Conservation (phyloP, 805 yeast species). For the Ogataea ganodermae region DNA sequence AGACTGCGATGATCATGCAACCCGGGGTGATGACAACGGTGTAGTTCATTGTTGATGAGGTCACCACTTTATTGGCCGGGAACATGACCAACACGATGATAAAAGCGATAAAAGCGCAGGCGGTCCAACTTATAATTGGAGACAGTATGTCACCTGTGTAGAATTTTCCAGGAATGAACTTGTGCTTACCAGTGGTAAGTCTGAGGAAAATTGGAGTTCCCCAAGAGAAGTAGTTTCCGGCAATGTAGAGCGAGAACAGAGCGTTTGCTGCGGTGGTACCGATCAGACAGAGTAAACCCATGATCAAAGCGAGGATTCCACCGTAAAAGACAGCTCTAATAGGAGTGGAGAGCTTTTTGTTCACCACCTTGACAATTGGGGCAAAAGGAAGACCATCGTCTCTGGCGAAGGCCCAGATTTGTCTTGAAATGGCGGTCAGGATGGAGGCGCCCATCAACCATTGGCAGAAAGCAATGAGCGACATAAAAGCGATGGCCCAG, state of each 20-base stretch:
- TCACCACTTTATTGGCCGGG: conserved; percentile 37
- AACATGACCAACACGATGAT: conserved; percentile 39
- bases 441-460: conserved; percentile 50
- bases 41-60: conserved; percentile 35
- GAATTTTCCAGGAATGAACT: conserved; percentile 46
- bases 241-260: conserved; percentile 47
- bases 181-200: conserved; percentile 41
- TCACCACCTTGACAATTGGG: conserved; percentile 43
- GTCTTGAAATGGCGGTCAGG: conserved; percentile 50
- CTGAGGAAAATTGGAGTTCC: conserved; percentile 45
- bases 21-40: conserved; percentile 37
- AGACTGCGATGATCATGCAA: conserved; percentile 55
- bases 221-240: conserved; percentile 48
- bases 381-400: conserved; percentile 52
- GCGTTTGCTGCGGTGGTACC: conserved; percentile 48
- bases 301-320: conserved; percentile 37
- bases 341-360: conserved; percentile 44
- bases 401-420: conserved; percentile 54
- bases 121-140: conserved; percentile 36
- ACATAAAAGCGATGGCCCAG: conserved; percentile 53
- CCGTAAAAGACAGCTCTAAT: conserved; percentile 45
- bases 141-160: conserved; percentile 40
- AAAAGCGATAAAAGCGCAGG: conserved; percentile 35
- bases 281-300: conserved; percentile 45
- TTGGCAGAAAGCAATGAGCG: conserved; percentile 49